Evolutionary conservation across 2,329 filamentous ascomycete species (phyloP), one percentile per base, ranked within the genome.

Genomic region (Myriosclerotinia duriaeana): DNA sequence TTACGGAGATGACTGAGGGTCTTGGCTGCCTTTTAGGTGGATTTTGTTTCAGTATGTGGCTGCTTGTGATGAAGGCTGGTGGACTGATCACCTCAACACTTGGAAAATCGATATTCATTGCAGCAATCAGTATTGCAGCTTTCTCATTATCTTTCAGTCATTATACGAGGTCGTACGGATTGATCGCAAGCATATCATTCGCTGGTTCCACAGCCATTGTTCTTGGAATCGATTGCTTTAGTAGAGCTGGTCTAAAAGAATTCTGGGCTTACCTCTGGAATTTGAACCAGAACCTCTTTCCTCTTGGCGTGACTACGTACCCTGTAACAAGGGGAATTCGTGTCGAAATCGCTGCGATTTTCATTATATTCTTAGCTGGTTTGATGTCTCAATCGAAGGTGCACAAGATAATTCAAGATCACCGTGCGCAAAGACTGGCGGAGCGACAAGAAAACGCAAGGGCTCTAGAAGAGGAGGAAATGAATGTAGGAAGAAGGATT

Each of bases 251-350:
- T 0, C 80, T 96, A 72, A 97, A 97, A 77, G 94, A 98, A 77
- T 97, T 97, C 72, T 98, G 94, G 94, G 84, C 92, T 7, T 98
- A 96, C 76, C 83, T 96, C 48, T 98, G 94, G 94, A 81, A 80
- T 55, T 78, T 98, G 50, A 97, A 97, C 76, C 81, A 87, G 53
- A 83, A 90, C 61, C 80, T 93, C 0, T 98, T 98, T 73, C 93
- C 93, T 0, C 79, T 92, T 2, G 85, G 86, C 48, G 89, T 90
- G 1, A 82, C 83, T 58, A 92, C 90, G 0, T 98, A 96, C 75
- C 94, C 94, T 0, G 80, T 97, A 15, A 97, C 92, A 0, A 90
- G 88, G 72, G 92, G 91, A 2, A 95, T 97, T 66, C 87, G 87
- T 50, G 93, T 95, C 17, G 94, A 98, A 76, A 85, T 92, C 40